Base-by-base conservation (phyloP, 2,329 filamentous ascomycete species). In the Rhynchosporium agropyri region DNA sequence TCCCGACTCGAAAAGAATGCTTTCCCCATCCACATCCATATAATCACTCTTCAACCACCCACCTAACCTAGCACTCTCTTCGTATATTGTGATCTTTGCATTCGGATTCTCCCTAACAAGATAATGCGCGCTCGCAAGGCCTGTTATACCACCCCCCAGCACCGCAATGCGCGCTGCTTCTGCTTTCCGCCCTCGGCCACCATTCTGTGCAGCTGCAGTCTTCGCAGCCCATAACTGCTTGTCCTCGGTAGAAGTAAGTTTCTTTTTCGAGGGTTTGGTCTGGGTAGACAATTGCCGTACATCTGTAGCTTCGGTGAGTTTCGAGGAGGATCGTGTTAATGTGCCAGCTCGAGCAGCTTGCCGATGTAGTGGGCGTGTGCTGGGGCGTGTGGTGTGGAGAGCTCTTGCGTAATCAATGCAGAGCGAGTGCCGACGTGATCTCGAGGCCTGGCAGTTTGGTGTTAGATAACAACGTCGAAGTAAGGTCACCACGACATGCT, bases 121-220 rank as follows among this genome's bases (percentile, higher is more conserved):
- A 75, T 91, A 92, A 79, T 91, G 91, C 36, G 92, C 91, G 45
- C 87, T 83, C 42, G 89, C 84, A 54, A 97, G 83, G 57, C 92
- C 92, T 1, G 91, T 95, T 73, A 97, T 87, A 46, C 92, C 92
- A 64, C 88, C 91, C 58, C 92, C 92, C 36, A 96, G 76, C 58
- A 96, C 81, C 29, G 89, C 91, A 61, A 91, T 78, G 20, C 60
- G 63, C 3, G 36, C 51, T 4, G 54, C 45, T 53, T 61, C 46
- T 40, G 55, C 36, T 38, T 54, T 42, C 7, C 40, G 45, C 36
- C 31, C 48, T n/a, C 51, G 46, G 26, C 12, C 54, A 54, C 54
- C 48, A 51, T 58, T 20, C n/a, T 56, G 54, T 13, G 46, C 15
- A 33, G 46, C 51, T n/a, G 54, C 20, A 20, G 20, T 20, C 20